phyloP scores from a whole-genome alignment of 495 filamentous ascomycete genomes.

The Melanomma pulvis-pyrius region DNA sequence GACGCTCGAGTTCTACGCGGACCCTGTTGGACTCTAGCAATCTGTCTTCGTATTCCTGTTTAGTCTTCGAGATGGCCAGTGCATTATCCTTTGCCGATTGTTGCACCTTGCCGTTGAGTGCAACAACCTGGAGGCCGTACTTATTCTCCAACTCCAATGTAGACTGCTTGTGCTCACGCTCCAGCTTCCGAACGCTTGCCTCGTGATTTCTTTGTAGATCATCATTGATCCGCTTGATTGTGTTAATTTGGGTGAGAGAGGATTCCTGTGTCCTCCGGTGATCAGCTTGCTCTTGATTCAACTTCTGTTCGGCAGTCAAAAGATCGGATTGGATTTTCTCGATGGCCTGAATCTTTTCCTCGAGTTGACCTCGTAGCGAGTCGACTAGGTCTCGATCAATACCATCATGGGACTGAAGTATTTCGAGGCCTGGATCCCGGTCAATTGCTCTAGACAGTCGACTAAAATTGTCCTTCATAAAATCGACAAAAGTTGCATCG shows the following conservation, averaged over 20 bases:
- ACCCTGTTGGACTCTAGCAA: slow-evolving; percentile 22
- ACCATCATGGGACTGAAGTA: slow-evolving; percentile 53
- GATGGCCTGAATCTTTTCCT: slow-evolving; percentile 69
- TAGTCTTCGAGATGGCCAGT: slow-evolving; percentile 17
- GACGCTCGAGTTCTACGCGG: slow-evolving; percentile 18
- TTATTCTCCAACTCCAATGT: slow-evolving; percentile 53
- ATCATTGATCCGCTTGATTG: slow-evolving; percentile 70
- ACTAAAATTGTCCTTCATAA: slow-evolving; percentile 93
- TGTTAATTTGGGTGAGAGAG: slow-evolving; percentile 62
- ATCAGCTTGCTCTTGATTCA: slow-evolving; percentile 77
- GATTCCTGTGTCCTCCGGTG: slow-evolving; percentile 73
- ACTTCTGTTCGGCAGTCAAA: slow-evolving; percentile 66
- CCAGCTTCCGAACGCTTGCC: slow-evolving; percentile 49
- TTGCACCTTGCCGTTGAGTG: slow-evolving; percentile 35
- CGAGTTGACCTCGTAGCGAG: slow-evolving; percentile 73
- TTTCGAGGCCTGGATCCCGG: slow-evolving; percentile 84
- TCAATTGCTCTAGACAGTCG: slow-evolving; percentile 85
- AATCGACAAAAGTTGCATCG: slow-evolving; percentile 84
- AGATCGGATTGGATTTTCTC: slow-evolving; percentile 69
- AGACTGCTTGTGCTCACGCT: slow-evolving; percentile 34
- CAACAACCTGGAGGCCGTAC: slow-evolving; percentile 42
- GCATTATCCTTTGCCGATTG: slow-evolving; percentile 26
- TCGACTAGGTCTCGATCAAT: slow-evolving; percentile 62
- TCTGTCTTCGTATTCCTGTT: slow-evolving; percentile 35
- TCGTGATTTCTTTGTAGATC: slow-evolving; percentile 72